A percentile compares a stretch with the other conserved stretches of the same genome.
These are phyloP conservation scores for Simmondsia chinensis DNA, from an alignment of 148 eudicot genomes.

Conservation along the genomic window DNA sequence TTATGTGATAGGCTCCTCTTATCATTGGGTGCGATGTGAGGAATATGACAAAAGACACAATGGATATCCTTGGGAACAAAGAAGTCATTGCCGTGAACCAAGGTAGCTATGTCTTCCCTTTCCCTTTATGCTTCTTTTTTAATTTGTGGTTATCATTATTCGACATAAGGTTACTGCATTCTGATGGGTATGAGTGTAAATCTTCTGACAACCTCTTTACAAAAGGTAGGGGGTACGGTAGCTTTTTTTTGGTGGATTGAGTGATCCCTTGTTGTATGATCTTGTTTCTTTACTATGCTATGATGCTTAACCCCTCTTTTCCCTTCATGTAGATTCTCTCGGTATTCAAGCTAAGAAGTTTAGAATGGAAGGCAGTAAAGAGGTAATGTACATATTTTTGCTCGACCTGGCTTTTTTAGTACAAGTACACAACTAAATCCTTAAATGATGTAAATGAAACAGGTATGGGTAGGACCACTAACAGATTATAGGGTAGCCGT, in stretches of 20 bases:
- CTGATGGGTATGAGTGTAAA: neutral
- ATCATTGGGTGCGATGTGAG: constrained; percentile 78
- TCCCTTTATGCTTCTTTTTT: no score
- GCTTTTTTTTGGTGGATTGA: no score
- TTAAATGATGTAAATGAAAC: neutral
- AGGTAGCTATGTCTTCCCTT: constrained; percentile 35
- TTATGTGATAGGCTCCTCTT: constrained; percentile 59
- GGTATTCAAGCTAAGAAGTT: constrained; percentile 66
- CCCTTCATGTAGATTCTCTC: constrained; percentile 42
- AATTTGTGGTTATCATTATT: no score
- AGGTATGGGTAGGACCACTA: constrained; percentile 48
- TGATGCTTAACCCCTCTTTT: no score
- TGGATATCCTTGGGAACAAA: constrained; percentile 42
- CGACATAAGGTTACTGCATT: no score
- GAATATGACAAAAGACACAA: constrained; percentile 34
- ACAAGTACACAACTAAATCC: no score
- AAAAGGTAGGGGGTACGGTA: no score
- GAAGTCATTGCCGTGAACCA: constrained; percentile 79
- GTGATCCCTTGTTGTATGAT: no score
- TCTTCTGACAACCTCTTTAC: no score
- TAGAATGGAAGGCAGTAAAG: constrained; percentile 31
- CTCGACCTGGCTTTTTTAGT: no score
- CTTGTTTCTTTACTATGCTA: no score
- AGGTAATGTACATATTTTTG: no score
- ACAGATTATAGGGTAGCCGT: constrained; percentile 40